Percentiles rank a stretch among this genome's conserved stretches.
Conservation (phyloP, 2,329 filamentous ascomycete species). For the Trichoderma semiorbis region DNA sequence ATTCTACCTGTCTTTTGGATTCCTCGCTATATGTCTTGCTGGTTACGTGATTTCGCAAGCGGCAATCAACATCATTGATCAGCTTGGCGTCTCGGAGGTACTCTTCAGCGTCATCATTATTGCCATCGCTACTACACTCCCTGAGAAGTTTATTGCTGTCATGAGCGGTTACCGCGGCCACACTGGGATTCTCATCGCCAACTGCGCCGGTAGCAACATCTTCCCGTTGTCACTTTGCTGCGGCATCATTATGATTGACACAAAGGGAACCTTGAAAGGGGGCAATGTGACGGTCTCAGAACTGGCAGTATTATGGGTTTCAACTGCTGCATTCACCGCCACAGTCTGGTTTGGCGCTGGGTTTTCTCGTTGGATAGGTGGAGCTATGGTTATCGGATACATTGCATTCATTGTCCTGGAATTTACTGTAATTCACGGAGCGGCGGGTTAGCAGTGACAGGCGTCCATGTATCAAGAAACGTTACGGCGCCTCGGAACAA, state of each 20-base stretch:
- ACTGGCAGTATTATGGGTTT: background rate
- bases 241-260: constrained; percentile 30
- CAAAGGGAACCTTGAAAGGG: background rate
- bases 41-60: constrained; percentile 49
- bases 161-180: constrained; percentile 46
- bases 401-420: constrained; percentile 21
- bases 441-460: background rate
- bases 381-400: background rate
- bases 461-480: background rate
- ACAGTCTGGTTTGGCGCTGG: background rate
- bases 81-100: constrained; percentile 42
- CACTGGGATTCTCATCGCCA: constrained; percentile 48
- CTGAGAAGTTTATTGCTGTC: constrained; percentile 51
- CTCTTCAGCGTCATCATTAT: constrained; percentile 47
- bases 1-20: constrained; percentile 40
- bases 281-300: background rate
- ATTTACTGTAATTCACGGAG: background rate
- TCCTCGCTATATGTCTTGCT: constrained; percentile 44
- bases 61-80: constrained; percentile 40
- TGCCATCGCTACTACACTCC: constrained; percentile 51
- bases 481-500: background rate
- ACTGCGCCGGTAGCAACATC: constrained; percentile 52
- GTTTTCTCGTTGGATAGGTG: background rate
- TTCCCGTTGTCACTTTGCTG: constrained; percentile 51
- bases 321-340: background rate